phyloP scores from a whole-genome alignment of 176 grass and related monocot species.

The bread wheat (Triticum aestivum) region DNA sequence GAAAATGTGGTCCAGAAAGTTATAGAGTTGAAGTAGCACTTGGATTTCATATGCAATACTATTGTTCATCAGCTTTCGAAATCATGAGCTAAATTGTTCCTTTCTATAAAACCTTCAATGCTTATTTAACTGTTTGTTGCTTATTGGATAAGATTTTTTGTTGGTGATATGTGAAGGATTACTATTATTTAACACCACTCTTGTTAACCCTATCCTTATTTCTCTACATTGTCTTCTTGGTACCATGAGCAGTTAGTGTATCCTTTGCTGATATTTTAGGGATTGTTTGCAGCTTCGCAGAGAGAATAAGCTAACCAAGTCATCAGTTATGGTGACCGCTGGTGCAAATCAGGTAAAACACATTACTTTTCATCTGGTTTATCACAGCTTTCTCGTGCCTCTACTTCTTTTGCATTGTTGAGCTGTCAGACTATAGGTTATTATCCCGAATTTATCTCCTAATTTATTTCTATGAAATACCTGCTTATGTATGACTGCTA shows the following conservation, averaged over 20 bases:
- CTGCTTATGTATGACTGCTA: constrained; percentile 1
- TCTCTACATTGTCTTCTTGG: neutral
- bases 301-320: constrained; percentile 89
- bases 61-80: neutral
- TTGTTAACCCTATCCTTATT: neutral
- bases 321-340: constrained; percentile 92
- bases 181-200: neutral
- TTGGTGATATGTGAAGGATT: neutral
- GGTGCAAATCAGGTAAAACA: constrained; percentile 89
- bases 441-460: neutral
- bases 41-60: neutral
- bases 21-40: neutral
- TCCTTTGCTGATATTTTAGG: constrained; percentile 24
- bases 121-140: neutral
- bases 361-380: constrained; percentile 9
- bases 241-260: neutral
- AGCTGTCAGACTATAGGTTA: neutral
- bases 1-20: neutral
- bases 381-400: neutral
- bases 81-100: neutral
- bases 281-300: constrained; percentile 52
- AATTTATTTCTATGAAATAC: neutral
- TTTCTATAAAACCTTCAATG: neutral
- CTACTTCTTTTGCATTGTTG: neutral
- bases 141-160: neutral